A percentile compares a stretch with the other conserved stretches of the same genome.
Conservation (phyloP, 2,329 filamentous ascomycete genomes). For the Periconia digitata region DNA sequence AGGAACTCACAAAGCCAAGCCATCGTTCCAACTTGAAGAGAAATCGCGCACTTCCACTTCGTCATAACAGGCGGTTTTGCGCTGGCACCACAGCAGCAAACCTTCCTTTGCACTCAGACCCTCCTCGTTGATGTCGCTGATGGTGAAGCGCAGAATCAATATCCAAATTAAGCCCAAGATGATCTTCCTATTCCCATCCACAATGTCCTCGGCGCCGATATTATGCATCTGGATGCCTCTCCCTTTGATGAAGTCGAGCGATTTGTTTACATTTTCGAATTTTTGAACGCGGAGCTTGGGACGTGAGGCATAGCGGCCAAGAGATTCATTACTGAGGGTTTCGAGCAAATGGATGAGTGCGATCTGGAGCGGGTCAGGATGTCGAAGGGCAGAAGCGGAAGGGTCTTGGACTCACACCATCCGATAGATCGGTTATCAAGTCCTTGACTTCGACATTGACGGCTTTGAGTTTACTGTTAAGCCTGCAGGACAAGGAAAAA, state of each 20-base stretch:
- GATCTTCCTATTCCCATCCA: conserved; percentile 97
- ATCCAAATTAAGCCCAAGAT: conserved; percentile 98
- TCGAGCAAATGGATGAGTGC: conserved; percentile 96
- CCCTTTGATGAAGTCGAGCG: conserved; percentile 88
- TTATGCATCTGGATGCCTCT: conserved; percentile 97
- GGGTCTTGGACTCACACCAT: conserved; percentile 74
- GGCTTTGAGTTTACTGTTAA: conserved; percentile 89
- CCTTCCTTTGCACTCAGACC: conserved; percentile 98
- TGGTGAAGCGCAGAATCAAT: conserved; percentile 94
- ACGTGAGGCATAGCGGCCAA: conserved; percentile 94
- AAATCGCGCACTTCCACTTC: conserved; percentile 96
- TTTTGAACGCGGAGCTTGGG: conserved; percentile 94
- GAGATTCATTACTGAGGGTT: conserved; percentile 89
- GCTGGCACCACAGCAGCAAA: conserved; percentile 92
- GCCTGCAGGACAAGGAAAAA: conserved; percentile 56
- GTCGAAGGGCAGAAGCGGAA: conserved; percentile 6
- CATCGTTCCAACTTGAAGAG: conserved; percentile 95
- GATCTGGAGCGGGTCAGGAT: conserved; percentile 58
- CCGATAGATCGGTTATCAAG: conserved; percentile 84
- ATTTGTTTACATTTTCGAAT: conserved; percentile 97
- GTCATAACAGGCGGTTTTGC: conserved; percentile 98
- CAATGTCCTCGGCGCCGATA: conserved; percentile 96
- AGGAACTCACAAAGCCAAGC: conserved; percentile 71
- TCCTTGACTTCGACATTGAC: conserved; percentile 81
- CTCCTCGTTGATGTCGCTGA: conserved; percentile 97